A percentile compares a stretch with the other conserved stretches of the same genome.
Conservation (phyloP, 768 basidiomycete genomes). For the Leucosporidium scottii region DNA sequence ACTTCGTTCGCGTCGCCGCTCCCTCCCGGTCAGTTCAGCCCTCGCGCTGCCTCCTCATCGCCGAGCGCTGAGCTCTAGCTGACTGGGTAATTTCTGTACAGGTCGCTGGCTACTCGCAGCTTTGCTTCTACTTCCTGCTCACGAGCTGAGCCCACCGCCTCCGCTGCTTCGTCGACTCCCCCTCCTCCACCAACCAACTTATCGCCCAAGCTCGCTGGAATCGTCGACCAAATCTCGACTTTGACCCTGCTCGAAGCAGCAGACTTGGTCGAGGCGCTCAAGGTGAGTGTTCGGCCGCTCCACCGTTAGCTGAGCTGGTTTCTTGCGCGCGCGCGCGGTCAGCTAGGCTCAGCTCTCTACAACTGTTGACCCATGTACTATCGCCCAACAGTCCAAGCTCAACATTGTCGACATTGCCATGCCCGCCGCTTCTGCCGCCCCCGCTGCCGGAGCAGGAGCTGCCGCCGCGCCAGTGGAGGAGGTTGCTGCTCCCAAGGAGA, state of each 20-base stretch:
- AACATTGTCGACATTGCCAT: conserved; percentile 97
- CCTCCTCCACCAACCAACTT: conserved; percentile 6
- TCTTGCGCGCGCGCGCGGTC: not conserved
- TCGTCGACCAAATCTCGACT: conserved; percentile 87
- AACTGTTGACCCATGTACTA: not conserved
- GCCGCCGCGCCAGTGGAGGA: conserved; percentile 55
- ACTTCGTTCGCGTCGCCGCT: not conserved
- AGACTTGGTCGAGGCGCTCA: conserved; percentile 83
- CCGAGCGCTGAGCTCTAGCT: not conserved
- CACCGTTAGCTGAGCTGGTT: too few relatives aligned
- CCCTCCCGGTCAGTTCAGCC: not conserved
- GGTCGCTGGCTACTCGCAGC: not conserved
- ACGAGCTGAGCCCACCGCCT: conserved; percentile 1
- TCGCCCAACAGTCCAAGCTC: conserved; percentile 60
- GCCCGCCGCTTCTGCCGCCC: conserved; percentile 58
- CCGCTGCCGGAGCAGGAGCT: conserved; percentile 49
- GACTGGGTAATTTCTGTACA: not conserved
- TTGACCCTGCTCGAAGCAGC: conserved; percentile 88
- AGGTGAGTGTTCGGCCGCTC: conserved; percentile 52
- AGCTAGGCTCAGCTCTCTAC: not conserved
- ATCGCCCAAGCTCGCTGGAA: conserved; percentile 58
- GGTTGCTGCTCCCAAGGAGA: conserved; percentile 78
- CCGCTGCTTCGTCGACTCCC: conserved; percentile 8
- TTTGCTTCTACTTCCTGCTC: not conserved
- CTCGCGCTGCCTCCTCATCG: not conserved